Conservation (phyloP, 192 early-diverging fungal genomes). For the Coemansia aciculifera region DNA sequence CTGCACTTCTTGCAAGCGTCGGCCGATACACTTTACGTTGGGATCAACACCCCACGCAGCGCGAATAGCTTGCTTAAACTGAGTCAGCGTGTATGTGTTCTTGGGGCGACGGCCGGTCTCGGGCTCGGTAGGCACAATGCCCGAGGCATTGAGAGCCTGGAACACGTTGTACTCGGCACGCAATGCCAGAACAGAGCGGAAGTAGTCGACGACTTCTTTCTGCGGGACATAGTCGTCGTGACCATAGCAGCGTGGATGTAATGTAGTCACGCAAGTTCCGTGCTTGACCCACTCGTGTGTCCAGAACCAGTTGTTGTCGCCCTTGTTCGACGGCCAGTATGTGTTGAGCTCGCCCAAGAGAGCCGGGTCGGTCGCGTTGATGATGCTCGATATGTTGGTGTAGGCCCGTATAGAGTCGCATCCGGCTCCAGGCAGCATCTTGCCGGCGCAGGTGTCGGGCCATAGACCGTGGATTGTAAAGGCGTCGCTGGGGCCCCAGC, state of each 20-base stretch:
- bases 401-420: conserved; percentile 67
- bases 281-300: conserved; percentile 82
- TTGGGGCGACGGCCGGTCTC: conserved; percentile 41
- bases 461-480: conserved; percentile 81
- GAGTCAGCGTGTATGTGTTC: conserved; percentile 40
- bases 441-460: conserved; percentile 69
- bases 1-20: conserved; percentile 43
- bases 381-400: conserved; percentile 58
- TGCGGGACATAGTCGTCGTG: conserved; percentile 35
- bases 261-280: conserved; percentile 72
- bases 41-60: conserved; percentile 47
- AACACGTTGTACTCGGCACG: conserved; percentile 61
- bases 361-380: conserved; percentile 18
- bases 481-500: conserved; percentile 58
- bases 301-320: conserved; percentile 79
- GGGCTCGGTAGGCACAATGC: conserved; percentile 48
- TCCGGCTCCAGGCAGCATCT: conserved; percentile 49
- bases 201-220: conserved; percentile 64
- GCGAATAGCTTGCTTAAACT: conserved; percentile 42
- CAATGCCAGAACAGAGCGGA: conserved; percentile 57
- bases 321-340: conserved; percentile 70
- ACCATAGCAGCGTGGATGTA: conserved; percentile 62
- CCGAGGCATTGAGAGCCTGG: conserved; percentile 48
- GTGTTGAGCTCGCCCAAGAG: conserved; percentile 58
- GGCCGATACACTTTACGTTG: conserved; percentile 45